Evolutionary conservation across 2,329 filamentous ascomycete genomes (phyloP), one percentile per base, ranked within the genome.

Genomic region (Stromatinia cepivora): DNA sequence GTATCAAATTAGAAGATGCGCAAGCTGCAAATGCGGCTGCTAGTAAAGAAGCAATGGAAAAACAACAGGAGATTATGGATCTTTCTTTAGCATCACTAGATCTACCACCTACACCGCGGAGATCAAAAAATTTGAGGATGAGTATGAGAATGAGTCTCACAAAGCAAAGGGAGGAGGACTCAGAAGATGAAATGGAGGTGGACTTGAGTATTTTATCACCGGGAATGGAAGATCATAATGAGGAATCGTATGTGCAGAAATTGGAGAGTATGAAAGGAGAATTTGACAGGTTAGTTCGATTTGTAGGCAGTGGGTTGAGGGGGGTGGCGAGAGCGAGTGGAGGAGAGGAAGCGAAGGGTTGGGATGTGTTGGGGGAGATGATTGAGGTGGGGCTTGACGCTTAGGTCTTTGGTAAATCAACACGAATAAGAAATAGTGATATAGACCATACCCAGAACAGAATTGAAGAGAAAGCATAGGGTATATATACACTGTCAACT

Each of bases 321-420:
- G 90, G 90, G 13, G 87, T 95, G 13, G 89, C 92, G 63, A 86
- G 93, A 74, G 91, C 90, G 46, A 90, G 91, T 61, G 88, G 88
- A 39, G 88, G 92, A 80, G 73, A 74, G 11, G 74, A 75, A 25
- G 71, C 73, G 1, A 76, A 86, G 45, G 87, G 89, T 77, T 94
- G 93, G 91, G 92, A 95, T 79, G 87, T 91, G 70, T 78, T 97
- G 71, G 92, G 91, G 0, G 92, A 97, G 79, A 91, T 90, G 82
- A 79, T 97, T 57, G 90, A 94, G 74, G 84, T 83, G 76, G 81
- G 82, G 1, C 62, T 78, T 36, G 75, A 68, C 10, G 20, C 39
- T 10, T 58, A 58, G 36, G 20, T 56, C 31, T 45, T 45, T 45
- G 15, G 42, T 13, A 45, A 45, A 13, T 45, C 10, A 13, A 45